These are phyloP conservation scores for Pythium rishiriense DNA, from an alignment of 352 stramenopile species.

Conservation along the genomic window DNA sequence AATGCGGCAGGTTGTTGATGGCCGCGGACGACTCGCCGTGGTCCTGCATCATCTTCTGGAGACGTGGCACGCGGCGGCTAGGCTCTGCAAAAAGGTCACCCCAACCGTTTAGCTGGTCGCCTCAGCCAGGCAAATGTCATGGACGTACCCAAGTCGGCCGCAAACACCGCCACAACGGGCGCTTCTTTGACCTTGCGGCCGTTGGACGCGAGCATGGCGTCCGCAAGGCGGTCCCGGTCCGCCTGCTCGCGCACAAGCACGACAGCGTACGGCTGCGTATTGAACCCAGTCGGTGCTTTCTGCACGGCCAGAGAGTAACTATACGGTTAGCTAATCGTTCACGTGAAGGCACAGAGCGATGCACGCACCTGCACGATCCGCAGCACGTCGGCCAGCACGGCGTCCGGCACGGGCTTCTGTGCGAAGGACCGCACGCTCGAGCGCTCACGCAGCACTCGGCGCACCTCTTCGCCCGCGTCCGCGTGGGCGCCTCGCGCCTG, in stretches of 20 bases:
- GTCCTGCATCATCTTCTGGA: slow-evolving; percentile 70
- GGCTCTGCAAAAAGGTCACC: slow-evolving; percentile 48
- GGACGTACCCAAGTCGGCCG: slow-evolving; percentile 58
- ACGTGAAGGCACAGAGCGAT: not conserved
- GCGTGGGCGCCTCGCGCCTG: slow-evolving; percentile 15
- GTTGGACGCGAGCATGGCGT: slow-evolving; percentile 81
- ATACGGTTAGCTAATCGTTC: not conserved
- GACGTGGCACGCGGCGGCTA: slow-evolving; percentile 61
- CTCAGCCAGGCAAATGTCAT: not conserved
- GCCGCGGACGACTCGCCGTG: slow-evolving; percentile 45
- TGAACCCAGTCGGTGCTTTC: slow-evolving; percentile 79
- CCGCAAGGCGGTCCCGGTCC: slow-evolving; percentile 65
- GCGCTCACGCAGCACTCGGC: slow-evolving; percentile 21
- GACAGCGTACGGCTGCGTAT: slow-evolving; percentile 77
- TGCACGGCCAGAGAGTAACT: slow-evolving; percentile 17
- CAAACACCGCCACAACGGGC: slow-evolving; percentile 79
- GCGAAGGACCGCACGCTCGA: slow-evolving; percentile 40
- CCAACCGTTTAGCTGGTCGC: not conserved
- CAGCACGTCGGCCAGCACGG: slow-evolving; percentile 62
- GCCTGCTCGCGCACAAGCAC: slow-evolving; percentile 70
- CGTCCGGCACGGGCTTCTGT: slow-evolving; percentile 44
- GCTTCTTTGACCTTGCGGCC: slow-evolving; percentile 72
- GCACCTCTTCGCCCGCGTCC: slow-evolving; percentile 15
- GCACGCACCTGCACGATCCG: slow-evolving; percentile 57
- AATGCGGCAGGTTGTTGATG: slow-evolving; percentile 61